phyloP scores from a whole-genome alignment of 2,329 filamentous ascomycete genomes.

The Sclerotinia trifoliorum region DNA sequence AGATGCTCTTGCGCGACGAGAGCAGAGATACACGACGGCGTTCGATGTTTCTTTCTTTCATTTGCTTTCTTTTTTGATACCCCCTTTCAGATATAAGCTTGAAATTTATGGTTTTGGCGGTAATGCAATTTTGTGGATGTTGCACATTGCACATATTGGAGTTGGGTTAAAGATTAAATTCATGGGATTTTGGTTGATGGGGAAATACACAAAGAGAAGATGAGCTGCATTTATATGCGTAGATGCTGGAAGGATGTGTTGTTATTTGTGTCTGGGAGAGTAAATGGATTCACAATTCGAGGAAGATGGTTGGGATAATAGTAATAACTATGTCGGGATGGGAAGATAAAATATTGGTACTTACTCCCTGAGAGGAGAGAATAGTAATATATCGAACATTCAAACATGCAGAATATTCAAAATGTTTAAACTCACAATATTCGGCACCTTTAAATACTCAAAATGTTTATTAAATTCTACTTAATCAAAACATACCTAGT shows the following conservation, averaged over 20 bases:
- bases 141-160: background rate
- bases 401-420: background rate
- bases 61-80: conserved; percentile 10
- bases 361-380: conserved; percentile 1
- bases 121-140: background rate
- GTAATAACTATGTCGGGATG: background rate
- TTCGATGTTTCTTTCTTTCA: conserved; percentile 5
- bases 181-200: background rate
- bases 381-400: background rate
- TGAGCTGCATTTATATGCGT: background rate
- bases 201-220: background rate
- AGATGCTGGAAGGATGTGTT: background rate
- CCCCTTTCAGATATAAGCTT: conserved; percentile 1
- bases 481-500: background rate
- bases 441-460: background rate
- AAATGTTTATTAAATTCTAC: too few species aligned
- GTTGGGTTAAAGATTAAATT: background rate
- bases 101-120: background rate
- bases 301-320: background rate
- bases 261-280: background rate
- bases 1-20: background rate
- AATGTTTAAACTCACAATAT: too few species aligned
- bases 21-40: background rate
- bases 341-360: background rate
- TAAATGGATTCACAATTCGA: background rate